Evolutionary conservation across 495 filamentous ascomycete genomes (phyloP).

Genomic region (Penicillium flavigenum): DNA sequence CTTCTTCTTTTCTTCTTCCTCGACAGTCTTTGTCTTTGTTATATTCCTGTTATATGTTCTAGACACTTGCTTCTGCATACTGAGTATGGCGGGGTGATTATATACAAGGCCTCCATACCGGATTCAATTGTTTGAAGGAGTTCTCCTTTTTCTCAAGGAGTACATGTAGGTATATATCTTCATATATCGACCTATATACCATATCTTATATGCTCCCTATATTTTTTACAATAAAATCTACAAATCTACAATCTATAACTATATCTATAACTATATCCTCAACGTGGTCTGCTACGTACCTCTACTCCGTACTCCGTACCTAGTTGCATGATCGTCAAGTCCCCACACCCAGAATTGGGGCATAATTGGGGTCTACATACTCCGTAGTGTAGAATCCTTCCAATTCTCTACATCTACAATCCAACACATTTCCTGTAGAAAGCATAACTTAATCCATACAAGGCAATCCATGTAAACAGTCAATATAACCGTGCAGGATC

Average conservation of each 20-base stretch:
- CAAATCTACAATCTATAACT: background rate
- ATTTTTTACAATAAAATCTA: background rate
- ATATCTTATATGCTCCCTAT: no score
- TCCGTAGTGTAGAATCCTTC: background rate
- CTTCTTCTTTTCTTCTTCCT: no score
- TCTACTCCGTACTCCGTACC: background rate
- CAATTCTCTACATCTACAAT: background rate
- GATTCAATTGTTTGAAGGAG: no score
- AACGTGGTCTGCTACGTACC: conserved; percentile 5
- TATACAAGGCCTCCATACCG: no score
- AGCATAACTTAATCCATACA: background rate
- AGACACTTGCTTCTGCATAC: no score
- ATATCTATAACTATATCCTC: background rate
- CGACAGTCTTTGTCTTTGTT: no score
- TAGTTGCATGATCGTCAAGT: conserved; percentile 1
- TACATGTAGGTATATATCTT: no score
- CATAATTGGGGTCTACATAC: background rate
- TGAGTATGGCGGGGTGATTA: no score
- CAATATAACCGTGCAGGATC: conserved; percentile 9
- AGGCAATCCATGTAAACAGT: background rate
- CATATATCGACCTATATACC: no score
- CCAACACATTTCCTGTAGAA: background rate
- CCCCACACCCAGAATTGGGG: conserved; percentile 12
- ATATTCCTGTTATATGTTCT: no score
- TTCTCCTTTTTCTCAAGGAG: no score